Conservation (phyloP, 1,284 basidiomycete species). For the Irpex sp. region DNA sequence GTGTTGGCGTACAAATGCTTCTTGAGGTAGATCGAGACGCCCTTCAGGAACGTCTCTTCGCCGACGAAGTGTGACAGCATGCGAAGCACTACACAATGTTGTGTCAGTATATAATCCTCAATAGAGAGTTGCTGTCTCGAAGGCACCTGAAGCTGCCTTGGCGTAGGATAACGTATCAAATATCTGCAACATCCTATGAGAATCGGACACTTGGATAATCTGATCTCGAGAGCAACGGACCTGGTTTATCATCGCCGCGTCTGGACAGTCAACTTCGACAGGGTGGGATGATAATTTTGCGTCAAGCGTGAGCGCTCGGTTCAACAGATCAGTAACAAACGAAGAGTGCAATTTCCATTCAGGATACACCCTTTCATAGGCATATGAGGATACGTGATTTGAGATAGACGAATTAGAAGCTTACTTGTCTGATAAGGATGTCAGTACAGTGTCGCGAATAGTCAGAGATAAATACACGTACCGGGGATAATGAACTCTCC, state of each 20-base stretch:
- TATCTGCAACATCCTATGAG: conserved; percentile 43
- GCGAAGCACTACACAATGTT: conserved; percentile 64
- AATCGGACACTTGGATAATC: too few relatives aligned
- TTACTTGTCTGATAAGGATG: not conserved
- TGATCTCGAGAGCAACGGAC: conserved; percentile 25
- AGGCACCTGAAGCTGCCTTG: conserved; percentile 76
- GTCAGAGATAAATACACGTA: conserved; percentile 28
- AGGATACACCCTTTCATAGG: conserved; percentile 56
- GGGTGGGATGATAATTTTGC: conserved; percentile 92
- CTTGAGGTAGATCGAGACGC: conserved; percentile 91
- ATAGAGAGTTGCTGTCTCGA: too few relatives aligned
- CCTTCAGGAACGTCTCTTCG: conserved; percentile 84
- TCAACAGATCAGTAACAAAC: conserved; percentile 63
- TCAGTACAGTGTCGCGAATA: too few relatives aligned
- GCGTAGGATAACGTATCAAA: conserved; percentile 86
- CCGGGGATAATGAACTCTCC: conserved; percentile 90
- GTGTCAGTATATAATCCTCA: not conserved
- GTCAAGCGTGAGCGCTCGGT: conserved; percentile 77
- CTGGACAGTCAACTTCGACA: conserved; percentile 90
- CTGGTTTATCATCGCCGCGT: conserved; percentile 85
- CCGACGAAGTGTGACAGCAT: conserved; percentile 92
- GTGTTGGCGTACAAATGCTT: conserved; percentile 82
- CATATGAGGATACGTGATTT: not conserved
- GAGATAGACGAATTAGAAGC: not conserved
- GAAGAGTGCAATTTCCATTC: conserved; percentile 74